These are phyloP conservation scores for Malassezia equina DNA, from an alignment of 1,284 basidiomycete genomes.

Conservation along the genomic window DNA sequence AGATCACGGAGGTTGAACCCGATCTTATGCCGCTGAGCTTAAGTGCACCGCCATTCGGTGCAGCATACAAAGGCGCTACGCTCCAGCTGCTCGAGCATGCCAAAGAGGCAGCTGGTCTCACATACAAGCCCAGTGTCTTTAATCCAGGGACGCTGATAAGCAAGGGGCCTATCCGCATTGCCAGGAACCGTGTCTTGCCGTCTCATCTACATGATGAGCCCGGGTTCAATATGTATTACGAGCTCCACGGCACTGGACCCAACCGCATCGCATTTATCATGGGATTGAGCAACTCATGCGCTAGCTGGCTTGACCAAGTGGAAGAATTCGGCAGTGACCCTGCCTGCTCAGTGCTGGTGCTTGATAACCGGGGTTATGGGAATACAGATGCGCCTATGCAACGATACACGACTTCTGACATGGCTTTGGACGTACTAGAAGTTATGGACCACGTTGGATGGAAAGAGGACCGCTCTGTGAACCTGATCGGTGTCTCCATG, in stretches of 20 bases:
- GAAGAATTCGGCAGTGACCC: slow-evolving; percentile 36
- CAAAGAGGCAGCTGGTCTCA: slow-evolving; percentile 18
- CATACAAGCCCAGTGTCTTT: slow-evolving; percentile 36
- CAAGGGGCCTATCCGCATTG: slow-evolving; percentile 22
- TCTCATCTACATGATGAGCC: slow-evolving; percentile 11
- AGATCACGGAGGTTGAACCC: neutral
- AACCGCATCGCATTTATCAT: slow-evolving; percentile 38
- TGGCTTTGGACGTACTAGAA: slow-evolving; percentile 66
- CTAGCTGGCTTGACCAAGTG: slow-evolving; percentile 49
- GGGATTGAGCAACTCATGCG: slow-evolving; percentile 49
- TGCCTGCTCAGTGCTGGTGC: slow-evolving; percentile 59
- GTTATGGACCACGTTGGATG: slow-evolving; percentile 62
- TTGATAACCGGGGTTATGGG: slow-evolving; percentile 79
- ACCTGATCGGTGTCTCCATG: slow-evolving; percentile 68
- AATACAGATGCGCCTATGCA: slow-evolving; percentile 59
- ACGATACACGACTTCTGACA: slow-evolving; percentile 55
- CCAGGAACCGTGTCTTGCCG: slow-evolving; percentile 19
- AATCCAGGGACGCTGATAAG: slow-evolving; percentile 27
- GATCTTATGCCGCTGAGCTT: neutral
- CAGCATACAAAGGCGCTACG: slow-evolving; percentile 37
- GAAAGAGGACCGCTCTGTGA: slow-evolving; percentile 57
- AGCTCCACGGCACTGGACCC: slow-evolving; percentile 42
- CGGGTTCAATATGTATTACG: slow-evolving; percentile 43
- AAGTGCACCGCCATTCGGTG: slow-evolving; percentile 26
- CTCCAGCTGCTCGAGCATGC: slow-evolving; percentile 20